A percentile compares a stretch with the other conserved stretches of the same genome.
These are phyloP conservation scores for Blumeria hordei DNA, from an alignment of 2,329 filamentous ascomycete species.

Conservation along the genomic window DNA sequence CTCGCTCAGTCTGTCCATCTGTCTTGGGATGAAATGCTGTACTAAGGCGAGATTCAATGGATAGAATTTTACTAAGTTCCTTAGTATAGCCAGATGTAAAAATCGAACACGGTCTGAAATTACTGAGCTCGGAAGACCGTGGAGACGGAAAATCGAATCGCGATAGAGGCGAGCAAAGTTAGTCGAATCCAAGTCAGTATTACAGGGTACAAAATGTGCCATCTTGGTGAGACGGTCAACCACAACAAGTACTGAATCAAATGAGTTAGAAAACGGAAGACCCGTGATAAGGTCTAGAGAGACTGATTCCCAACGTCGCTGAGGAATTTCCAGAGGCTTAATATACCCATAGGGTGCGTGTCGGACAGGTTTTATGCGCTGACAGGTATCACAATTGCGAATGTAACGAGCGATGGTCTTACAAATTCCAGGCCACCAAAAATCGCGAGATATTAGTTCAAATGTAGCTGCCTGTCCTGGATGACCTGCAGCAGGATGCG, in stretches of 20 bases:
- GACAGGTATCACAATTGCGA: not conserved
- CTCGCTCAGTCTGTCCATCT: slow-evolving; percentile 1
- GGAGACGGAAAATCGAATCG: not conserved
- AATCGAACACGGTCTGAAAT: not conserved
- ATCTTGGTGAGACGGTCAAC: not conserved
- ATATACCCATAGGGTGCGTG: not conserved
- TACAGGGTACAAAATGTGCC: not conserved
- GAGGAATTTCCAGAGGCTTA: not conserved
- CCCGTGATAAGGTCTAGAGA: not conserved
- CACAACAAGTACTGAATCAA: not conserved
- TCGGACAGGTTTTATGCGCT: not conserved
- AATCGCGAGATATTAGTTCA: not conserved
- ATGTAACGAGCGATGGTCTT: not conserved
- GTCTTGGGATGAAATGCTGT: slow-evolving; percentile 3
- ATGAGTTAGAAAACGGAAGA: not conserved
- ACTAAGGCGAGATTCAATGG: not conserved
- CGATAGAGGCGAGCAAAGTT: not conserved
- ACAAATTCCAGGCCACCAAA: not conserved
- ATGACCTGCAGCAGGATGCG: not conserved
- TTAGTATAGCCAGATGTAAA: not conserved
- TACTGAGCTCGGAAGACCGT: not conserved
- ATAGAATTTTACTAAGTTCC: not conserved
- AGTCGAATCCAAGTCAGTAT: not conserved
- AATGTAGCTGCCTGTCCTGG: not conserved
- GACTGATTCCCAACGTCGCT: not conserved